Conservation (phyloP, 2,329 filamentous ascomycete species). For the Rhinocladiella mackenziei region DNA sequence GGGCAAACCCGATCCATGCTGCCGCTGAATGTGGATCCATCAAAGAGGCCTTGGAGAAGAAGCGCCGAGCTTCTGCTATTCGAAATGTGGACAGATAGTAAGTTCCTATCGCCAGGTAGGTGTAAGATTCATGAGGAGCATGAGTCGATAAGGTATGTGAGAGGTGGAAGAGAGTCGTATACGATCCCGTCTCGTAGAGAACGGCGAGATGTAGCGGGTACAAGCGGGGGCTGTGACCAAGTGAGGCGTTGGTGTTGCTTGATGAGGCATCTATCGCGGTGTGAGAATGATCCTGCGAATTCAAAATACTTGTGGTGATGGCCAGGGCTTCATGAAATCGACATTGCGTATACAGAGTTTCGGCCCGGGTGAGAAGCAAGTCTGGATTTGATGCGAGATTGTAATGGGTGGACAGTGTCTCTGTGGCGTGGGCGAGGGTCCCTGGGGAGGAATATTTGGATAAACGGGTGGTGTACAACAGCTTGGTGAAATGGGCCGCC, state of each 20-base stretch:
- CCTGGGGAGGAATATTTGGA: conserved; percentile 90
- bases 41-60: conserved; percentile 95
- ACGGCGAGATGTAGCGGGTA: conserved; percentile 91
- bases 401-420: conserved; percentile 91
- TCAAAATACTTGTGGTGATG: conserved; percentile 78
- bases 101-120: conserved; percentile 89
- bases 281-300: conserved; percentile 80
- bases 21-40: conserved; percentile 97
- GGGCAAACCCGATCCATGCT: conserved; percentile 97
- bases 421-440: conserved; percentile 77
- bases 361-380: conserved; percentile 81
- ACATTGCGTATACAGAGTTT: conserved; percentile 90
- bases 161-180: conserved; percentile 84
- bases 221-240: conserved; percentile 52
- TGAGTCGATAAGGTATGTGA: conserved; percentile 89
- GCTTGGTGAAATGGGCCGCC: conserved; percentile 87
- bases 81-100: conserved; percentile 90
- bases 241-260: conserved; percentile 31
- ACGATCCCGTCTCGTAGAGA: conserved; percentile 79
- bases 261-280: conserved; percentile 35
- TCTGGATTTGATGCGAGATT: conserved; percentile 82
- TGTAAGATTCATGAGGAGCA: conserved; percentile 83
- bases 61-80: conserved; percentile 87
- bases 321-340: conserved; percentile 81
- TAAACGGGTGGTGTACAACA: conserved; percentile 90